Evolutionary conservation across 2,329 filamentous ascomycete genomes (phyloP).

Genomic region (Xylaria hypoxylon): DNA sequence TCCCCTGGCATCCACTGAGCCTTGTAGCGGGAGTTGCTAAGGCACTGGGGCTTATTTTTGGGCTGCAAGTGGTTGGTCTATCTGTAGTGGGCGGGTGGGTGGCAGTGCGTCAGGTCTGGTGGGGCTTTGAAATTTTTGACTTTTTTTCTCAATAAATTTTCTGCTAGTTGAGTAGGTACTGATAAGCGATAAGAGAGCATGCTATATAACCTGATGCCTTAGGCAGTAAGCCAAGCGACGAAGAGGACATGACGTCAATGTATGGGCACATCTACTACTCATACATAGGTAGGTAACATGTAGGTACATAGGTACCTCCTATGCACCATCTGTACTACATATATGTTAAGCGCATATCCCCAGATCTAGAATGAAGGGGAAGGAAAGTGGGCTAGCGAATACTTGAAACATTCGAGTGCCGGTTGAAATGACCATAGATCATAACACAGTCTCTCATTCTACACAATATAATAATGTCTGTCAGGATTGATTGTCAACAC

Average conservation of each 20-base stretch:
- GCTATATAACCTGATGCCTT: slow-evolving; percentile 15
- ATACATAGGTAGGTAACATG: too few species aligned
- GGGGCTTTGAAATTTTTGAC: slow-evolving; percentile 39
- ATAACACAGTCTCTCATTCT: too few species aligned
- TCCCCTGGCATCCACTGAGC: slow-evolving; percentile 14
- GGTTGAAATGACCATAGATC: too few species aligned
- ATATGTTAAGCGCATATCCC: too few species aligned
- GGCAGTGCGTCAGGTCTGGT: slow-evolving; percentile 19
- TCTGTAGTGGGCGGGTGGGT: background rate
- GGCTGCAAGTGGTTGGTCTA: slow-evolving; percentile 23
- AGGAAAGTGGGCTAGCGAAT: too few species aligned
- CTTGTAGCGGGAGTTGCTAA: slow-evolving; percentile 22
- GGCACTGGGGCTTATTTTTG: slow-evolving; percentile 25
- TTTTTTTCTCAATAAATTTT: slow-evolving; percentile 28
- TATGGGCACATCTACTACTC: too few species aligned
- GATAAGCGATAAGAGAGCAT: slow-evolving; percentile 33
- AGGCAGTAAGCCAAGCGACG: background rate
- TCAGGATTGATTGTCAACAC: too few species aligned
- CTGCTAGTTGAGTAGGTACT: background rate
- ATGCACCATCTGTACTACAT: too few species aligned
- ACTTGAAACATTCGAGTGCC: too few species aligned
- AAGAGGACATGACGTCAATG: slow-evolving; percentile 21
- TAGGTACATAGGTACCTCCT: too few species aligned
- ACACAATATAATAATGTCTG: too few species aligned
- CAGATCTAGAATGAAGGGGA: too few species aligned